Base-by-base conservation (phyloP, 2,329 filamentous ascomycete species). In the Phyllosticta citribraziliensis region DNA sequence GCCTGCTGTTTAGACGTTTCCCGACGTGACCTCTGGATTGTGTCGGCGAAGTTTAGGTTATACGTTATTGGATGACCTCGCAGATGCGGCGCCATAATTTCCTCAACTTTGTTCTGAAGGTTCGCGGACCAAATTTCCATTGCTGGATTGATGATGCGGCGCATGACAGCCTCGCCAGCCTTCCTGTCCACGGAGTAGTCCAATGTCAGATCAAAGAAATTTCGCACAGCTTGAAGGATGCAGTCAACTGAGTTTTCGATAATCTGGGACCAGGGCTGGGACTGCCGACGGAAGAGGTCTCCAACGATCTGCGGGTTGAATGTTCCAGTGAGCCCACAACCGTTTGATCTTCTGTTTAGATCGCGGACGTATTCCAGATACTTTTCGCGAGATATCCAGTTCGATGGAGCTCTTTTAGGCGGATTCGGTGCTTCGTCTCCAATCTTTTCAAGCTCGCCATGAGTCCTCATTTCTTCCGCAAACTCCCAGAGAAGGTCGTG, bases 241-340 rank as follows among this genome's bases (percentile, higher is more conserved):
- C 63, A 69, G 3, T 70, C 64, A 50, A 79, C 70, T 58, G 79
- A 76, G 0, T 63, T 52, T 2, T 52, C 60, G 2, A 70, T 74
- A 2, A 80, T 75, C 0, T 61, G 30, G 52, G 76, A 69, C 86
- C 84, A 88, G 0, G 78, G 79, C 6, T 65, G 60, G 0, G 79
- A 84, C 62, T 88, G 84, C 54, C 85, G 78, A 20, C 73, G 72
- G 67, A 88, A 88, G 0, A 89, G 68, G 22, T 86, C 80, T 0
- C 74, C 73, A 0, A 88, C 77, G 10, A 88, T 72, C 58, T 83
- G 68, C 0, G 84, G 80, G 63, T 85, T 85, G 69, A 84, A 87
- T 0, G 76, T 82, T 0, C 85, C 83, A 0, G 83, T 82, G 0
- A 88, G 70, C 66, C 88, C 86, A 5, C 79, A 72, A 0, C 79